These are phyloP conservation scores for Malania oleifera DNA, from an alignment of 164 flowering plant genomes.

Conservation along the genomic window DNA sequence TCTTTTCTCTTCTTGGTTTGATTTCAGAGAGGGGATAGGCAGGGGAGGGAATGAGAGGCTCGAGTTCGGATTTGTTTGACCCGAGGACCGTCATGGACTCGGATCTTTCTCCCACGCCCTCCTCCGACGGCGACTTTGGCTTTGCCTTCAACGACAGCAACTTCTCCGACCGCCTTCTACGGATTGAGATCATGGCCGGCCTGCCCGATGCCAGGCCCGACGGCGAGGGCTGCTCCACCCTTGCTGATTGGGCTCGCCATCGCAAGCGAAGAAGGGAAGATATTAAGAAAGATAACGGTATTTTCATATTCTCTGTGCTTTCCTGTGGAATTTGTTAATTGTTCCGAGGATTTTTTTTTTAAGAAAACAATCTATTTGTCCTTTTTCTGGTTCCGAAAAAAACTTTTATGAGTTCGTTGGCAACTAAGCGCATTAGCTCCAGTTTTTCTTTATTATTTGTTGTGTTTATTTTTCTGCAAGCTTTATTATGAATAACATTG, in stretches of 20 bases:
- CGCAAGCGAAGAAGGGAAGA: conserved; percentile 79
- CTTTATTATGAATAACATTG: too few species aligned
- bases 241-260: conserved; percentile 81
- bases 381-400: too few species aligned
- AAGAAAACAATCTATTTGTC: not conserved
- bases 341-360: not conserved
- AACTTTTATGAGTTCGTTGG: too few species aligned
- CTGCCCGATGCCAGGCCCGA: conserved; percentile 35
- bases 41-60: conserved; percentile 26
- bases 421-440: too few species aligned
- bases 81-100: conserved; percentile 60
- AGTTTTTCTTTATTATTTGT: too few species aligned
- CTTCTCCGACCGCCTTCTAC: conserved; percentile 77
- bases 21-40: too few species aligned
- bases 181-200: conserved; percentile 69
- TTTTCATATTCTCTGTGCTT: not conserved
- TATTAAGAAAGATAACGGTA: conserved; percentile 44
- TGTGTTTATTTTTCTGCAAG: too few species aligned
- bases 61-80: conserved; percentile 55
- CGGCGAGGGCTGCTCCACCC: conserved; percentile 48
- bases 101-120: conserved; percentile 22
- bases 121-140: conserved; percentile 53
- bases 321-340: not conserved
- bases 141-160: conserved; percentile 93
- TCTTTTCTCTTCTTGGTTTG: too few species aligned